phyloP scores from a whole-genome alignment of 179 eudicot species.

The Carnegiea gigantea region DNA sequence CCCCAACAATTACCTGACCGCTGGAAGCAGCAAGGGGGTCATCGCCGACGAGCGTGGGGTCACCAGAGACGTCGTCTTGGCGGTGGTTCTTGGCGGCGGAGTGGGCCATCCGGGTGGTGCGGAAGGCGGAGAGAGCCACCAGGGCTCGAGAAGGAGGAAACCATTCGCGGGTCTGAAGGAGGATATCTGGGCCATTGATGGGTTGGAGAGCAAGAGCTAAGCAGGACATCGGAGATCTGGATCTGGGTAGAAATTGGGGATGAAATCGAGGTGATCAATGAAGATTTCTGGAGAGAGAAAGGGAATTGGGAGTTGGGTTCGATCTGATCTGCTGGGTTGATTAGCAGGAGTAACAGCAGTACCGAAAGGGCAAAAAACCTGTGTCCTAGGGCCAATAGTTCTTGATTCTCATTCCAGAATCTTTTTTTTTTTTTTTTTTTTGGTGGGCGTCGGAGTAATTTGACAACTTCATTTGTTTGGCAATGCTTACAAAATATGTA shows the following conservation, averaged over 20 bases:
- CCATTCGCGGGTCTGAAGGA: constrained; percentile 97
- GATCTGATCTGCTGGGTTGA: constrained; percentile 8
- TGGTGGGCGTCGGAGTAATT: no score
- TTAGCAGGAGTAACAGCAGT: neutral
- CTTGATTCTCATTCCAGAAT: no score
- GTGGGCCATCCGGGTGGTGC: constrained; percentile 57
- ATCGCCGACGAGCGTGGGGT: constrained; percentile 62
- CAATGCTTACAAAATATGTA: no score
- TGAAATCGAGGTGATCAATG: neutral
- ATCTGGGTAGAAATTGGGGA: neutral
- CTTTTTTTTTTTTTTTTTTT: no score
- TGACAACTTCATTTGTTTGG: no score
- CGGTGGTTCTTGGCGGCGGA: neutral
- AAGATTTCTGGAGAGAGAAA: neutral
- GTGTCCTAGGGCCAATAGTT: neutral
- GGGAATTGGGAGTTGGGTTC: neutral
- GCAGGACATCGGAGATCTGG: constrained; percentile 59
- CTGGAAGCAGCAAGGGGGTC: constrained; percentile 78
- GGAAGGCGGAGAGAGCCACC: constrained; percentile 75
- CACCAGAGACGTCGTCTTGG: constrained; percentile 39
- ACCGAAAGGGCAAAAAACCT: neutral
- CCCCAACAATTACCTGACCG: constrained; percentile 78
- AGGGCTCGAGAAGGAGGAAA: constrained; percentile 92
- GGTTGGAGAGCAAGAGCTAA: constrained; percentile 90
- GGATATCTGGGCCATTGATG: constrained; percentile 72